Percentiles rank a stretch among this genome's conserved stretches.
Evolutionary conservation across 495 filamentous ascomycete genomes (phyloP).

Genomic region (Ascodesmis nigricans): DNA sequence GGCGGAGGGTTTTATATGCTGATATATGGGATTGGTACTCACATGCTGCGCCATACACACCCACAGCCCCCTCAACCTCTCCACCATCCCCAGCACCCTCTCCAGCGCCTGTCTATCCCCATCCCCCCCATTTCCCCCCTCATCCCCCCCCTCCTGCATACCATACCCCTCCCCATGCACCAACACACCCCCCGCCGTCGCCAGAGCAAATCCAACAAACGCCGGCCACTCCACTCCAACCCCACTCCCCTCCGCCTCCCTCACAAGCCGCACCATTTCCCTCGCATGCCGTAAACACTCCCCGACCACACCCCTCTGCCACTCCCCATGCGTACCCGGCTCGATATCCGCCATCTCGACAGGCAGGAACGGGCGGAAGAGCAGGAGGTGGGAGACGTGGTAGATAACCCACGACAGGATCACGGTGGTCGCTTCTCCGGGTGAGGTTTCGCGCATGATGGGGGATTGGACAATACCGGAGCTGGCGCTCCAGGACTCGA

Average conservation of each 20-base stretch:
- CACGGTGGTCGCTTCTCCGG: slow-evolving; percentile 51
- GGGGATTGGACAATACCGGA: too few relatives aligned
- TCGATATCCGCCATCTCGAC: slow-evolving; percentile 60
- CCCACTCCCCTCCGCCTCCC: slow-evolving; percentile 42
- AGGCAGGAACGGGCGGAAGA: slow-evolving; percentile 67
- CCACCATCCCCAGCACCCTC: slow-evolving; percentile 42
- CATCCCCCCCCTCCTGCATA: slow-evolving; percentile 2
- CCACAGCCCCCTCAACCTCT: slow-evolving; percentile 51
- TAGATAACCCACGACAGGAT: slow-evolving; percentile 68
- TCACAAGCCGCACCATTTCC: slow-evolving; percentile 62
- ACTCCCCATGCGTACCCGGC: slow-evolving; percentile 66
- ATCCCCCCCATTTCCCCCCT: too few relatives aligned
- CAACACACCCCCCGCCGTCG: slow-evolving; percentile 63
- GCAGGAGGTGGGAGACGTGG: slow-evolving; percentile 61
- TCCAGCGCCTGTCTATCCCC: slow-evolving; percentile 1
- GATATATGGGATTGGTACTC: too few relatives aligned
- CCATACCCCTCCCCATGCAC: slow-evolving; percentile 38
- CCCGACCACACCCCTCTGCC: slow-evolving; percentile 75
- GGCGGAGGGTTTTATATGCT: too few relatives aligned
- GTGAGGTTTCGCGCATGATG: slow-evolving; percentile 53
- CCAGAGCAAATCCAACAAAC: slow-evolving; percentile 63
- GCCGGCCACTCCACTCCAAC: slow-evolving; percentile 58
- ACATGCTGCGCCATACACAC: slow-evolving; percentile 26
- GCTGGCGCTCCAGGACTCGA: slow-evolving; percentile 69
- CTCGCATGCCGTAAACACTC: slow-evolving; percentile 74